Base-by-base conservation (phyloP, 169 alveolate species). In the Plasmodium malariae region DNA sequence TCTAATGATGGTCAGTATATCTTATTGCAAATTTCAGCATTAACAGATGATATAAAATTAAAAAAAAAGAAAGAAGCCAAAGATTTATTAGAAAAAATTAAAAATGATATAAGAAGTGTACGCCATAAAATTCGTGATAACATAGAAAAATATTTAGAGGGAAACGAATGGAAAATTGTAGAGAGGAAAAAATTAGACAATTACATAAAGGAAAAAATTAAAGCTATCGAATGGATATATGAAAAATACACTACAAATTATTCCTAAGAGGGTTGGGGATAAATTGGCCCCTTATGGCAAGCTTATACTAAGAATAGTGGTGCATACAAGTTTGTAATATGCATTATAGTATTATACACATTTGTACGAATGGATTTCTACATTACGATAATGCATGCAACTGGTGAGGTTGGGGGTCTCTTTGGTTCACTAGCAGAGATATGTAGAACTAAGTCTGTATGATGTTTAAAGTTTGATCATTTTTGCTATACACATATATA, bases 41-140 rank as follows among this genome's bases (percentile, higher is more conserved):
- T 83, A 45, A 67, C 91, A 7, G 60, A 83, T 43, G 91, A 83
- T 7, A 40, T 67, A 5, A 83, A 83, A 43, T 54, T 68, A 40
- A 83, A 83, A 60, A 83, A 83, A 37, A 83, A 71, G 40, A 83
- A 83, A 55, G 91, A 83, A 55, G 91, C 91, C 24, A 83, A 83
- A 36, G 91, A 83, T 40, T 32, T 83, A 17, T 83, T 83, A 45
- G 91, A 83, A 21, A 83, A 83, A 43, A 57, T 67, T 3, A 83
- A 83, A 83, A 48, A 34, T 36, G 91, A 83, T 71, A 14, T 83
- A 19, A 70, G 91, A 40, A 83, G 54, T 83, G 7, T 83, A n/a
- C 45, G 91, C 0, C 62, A 83, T 43, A 65, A 71, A 71, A 67
- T 83, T 36, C 26, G 91, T 0, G 91, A 83, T 30, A 71, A 67